Percentiles rank a stretch among this genome's conserved stretches.
These are phyloP conservation scores for Citrus maxima DNA, from an alignment of 345 rosid genomes.

Conservation along the genomic window DNA sequence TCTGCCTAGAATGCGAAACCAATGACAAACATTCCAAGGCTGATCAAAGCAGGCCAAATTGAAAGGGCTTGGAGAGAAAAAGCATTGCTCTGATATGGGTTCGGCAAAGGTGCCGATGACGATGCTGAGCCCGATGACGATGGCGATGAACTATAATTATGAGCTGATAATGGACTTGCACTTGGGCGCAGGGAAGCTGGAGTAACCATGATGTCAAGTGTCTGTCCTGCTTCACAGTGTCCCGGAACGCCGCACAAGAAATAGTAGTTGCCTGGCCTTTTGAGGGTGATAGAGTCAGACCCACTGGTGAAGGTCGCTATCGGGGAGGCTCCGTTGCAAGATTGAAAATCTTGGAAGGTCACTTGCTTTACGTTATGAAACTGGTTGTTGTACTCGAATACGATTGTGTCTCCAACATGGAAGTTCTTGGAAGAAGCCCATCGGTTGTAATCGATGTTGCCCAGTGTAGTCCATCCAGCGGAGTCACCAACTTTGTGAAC, in stretches of 20 bases:
- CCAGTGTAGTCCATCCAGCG: not conserved
- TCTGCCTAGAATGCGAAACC: no score
- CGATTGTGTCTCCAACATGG: not conserved
- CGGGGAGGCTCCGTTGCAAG: no score
- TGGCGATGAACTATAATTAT: not conserved
- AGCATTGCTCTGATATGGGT: no score
- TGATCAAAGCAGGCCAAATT: no score
- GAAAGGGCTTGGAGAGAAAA: no score
- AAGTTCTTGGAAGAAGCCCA: conserved; percentile 8
- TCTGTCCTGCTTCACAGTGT: conserved; percentile 7
- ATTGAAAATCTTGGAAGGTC: no score
- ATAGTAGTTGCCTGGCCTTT: not conserved
- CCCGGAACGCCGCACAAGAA: not conserved
- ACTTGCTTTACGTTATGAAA: no score
- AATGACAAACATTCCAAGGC: no score
- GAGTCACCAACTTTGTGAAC: conserved; percentile 4
- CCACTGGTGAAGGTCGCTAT: not conserved
- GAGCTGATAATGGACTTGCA: not conserved
- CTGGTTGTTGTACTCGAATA: no score
- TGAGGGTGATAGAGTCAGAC: not conserved
- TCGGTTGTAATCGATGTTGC: not conserved
- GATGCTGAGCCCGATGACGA: not conserved
- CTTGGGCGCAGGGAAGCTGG: not conserved
- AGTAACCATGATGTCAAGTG: not conserved
- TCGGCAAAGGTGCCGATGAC: not conserved